Percentiles rank a stretch among this genome's conserved stretches.
phyloP scores from a whole-genome alignment of 1,284 basidiomycete genomes.

The Leucoagaricus sp. region DNA sequence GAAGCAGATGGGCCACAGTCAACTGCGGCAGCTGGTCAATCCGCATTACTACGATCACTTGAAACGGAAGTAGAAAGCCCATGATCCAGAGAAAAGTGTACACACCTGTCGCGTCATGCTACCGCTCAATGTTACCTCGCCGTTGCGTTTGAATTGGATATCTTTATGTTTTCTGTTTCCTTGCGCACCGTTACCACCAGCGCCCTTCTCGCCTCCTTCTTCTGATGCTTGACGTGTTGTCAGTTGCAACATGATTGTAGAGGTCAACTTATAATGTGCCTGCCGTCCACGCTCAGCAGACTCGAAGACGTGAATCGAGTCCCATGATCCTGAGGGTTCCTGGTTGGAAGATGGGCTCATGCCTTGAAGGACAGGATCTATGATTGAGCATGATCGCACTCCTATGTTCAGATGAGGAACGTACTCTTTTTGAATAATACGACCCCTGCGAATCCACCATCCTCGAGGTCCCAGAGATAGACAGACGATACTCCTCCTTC shows the following conservation, averaged over 20 bases:
- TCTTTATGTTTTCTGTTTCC: constrained; percentile 6
- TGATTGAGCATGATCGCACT: background rate
- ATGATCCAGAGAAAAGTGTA: constrained; percentile 16
- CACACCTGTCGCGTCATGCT: constrained; percentile 95
- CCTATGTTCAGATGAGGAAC: constrained; percentile 29
- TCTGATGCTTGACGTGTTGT: constrained; percentile 57
- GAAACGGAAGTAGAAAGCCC: background rate
- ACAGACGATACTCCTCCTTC: constrained; percentile 98
- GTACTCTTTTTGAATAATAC: constrained; percentile 95
- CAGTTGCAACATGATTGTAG: constrained; percentile 96
- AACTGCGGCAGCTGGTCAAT: too few species aligned
- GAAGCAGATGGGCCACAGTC: background rate
- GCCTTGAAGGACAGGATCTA: constrained; percentile 37
- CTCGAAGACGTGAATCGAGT: constrained; percentile 99
- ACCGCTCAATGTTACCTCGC: constrained; percentile 86
- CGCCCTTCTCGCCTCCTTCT: constrained; percentile 39
- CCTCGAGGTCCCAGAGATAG: constrained; percentile 98
- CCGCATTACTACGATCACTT: too few species aligned
- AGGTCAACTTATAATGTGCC: constrained; percentile 96
- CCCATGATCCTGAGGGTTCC: constrained; percentile 88
- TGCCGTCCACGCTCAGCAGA: constrained; percentile 85
- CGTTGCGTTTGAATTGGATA: constrained; percentile 54
- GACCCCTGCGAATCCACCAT: constrained; percentile 95
- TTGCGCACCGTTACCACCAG: constrained; percentile 10
- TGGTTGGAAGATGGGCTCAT: constrained; percentile 54